Conservation (phyloP, 2,329 filamentous ascomycete species). For the Colletotrichum tofieldiae region DNA sequence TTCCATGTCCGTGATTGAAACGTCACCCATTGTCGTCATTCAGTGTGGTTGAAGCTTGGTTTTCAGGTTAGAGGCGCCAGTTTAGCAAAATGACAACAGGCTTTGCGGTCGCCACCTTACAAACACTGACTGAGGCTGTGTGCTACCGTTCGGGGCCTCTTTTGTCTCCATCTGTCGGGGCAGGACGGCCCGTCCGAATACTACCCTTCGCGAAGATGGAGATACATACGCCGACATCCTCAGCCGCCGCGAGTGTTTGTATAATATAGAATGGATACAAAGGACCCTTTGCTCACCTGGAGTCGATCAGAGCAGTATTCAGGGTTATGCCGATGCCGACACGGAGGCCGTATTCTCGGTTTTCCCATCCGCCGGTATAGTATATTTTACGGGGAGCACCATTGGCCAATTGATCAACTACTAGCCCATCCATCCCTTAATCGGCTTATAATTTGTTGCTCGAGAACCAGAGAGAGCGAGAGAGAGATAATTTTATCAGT, state of each 20-base stretch:
- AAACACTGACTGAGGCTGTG: slow-evolving; percentile 6
- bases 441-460: not conserved
- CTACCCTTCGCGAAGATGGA: slow-evolving; percentile 1
- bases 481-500: not conserved
- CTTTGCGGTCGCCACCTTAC: slow-evolving; percentile 7
- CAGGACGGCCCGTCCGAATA: not conserved
- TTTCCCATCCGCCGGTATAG: not conserved
- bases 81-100: slow-evolving; percentile 7
- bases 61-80: slow-evolving; percentile 1
- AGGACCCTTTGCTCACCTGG: not conserved
- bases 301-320: not conserved
- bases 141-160: not conserved
- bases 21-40: not conserved
- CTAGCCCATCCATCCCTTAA: not conserved
- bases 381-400: not conserved
- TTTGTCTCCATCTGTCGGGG: slow-evolving; percentile 13
- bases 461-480: too few species aligned
- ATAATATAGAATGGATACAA: too few species aligned
- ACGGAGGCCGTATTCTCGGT: not conserved
- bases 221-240: not conserved
- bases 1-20: not conserved
- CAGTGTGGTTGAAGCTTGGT: not conserved
- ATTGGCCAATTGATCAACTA: not conserved
- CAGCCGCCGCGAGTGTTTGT: not conserved
- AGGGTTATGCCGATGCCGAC: not conserved